phyloP scores from a whole-genome alignment of 78 protist genomes.

The Dictyostelium capitatum region DNA sequence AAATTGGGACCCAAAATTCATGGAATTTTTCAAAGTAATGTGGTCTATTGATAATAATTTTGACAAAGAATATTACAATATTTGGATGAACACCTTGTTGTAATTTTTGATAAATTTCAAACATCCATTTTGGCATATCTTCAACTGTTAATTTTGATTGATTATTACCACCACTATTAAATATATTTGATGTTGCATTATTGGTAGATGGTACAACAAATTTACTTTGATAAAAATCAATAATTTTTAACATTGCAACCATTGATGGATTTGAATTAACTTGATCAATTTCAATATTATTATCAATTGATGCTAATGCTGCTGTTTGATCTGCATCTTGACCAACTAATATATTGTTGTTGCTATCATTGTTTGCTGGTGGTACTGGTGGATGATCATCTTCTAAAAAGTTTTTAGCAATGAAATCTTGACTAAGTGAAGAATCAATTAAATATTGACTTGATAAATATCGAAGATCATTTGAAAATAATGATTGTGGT shows the following conservation, averaged over 20 bases:
- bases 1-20: conserved; percentile 55
- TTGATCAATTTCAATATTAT: conserved; percentile 69
- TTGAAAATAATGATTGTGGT: neutral
- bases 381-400: neutral
- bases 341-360: neutral
- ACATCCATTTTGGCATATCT: conserved; percentile 84
- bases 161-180: neutral
- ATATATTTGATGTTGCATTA: neutral
- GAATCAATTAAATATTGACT: conserved; percentile 69
- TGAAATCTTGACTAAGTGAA: conserved; percentile 57
- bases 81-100: conserved; percentile 42
- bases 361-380: neutral
- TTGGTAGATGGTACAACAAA: neutral
- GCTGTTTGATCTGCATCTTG: neutral
- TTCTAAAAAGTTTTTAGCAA: neutral
- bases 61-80: conserved; percentile 68
- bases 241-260: conserved; percentile 69
- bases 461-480: conserved; percentile 54
- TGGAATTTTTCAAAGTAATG: conserved; percentile 63
- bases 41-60: conserved; percentile 77
- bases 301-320: neutral
- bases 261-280: conserved; percentile 83
- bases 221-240: conserved; percentile 68
- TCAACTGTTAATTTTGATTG: neutral
- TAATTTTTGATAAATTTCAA: conserved; percentile 26